phyloP scores from a whole-genome alignment of 768 basidiomycete genomes.

The Macrolepiota dolichaula region DNA sequence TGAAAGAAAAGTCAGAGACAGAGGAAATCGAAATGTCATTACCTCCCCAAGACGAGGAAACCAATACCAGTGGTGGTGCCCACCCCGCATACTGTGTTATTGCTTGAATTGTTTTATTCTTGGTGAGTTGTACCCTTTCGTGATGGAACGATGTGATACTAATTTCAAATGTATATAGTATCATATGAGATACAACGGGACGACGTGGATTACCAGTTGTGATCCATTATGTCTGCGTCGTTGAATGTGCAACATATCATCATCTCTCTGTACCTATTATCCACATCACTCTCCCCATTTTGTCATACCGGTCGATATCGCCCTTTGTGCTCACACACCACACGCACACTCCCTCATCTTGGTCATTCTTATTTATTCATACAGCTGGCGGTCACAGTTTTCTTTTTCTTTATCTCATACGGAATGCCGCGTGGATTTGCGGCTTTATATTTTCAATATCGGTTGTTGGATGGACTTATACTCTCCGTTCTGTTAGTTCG shows the following conservation, averaged over 20 bases:
- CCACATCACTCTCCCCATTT: neutral
- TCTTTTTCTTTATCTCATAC: neutral
- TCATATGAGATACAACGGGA: neutral
- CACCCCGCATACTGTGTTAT: conserved; percentile 1
- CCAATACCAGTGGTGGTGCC: neutral
- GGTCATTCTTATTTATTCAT: neutral
- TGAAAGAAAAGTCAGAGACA: neutral
- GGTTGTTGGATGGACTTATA: neutral
- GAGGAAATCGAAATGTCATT: neutral
- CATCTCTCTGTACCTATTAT: neutral
- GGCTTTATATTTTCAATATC: neutral
- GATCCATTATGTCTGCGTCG: neutral
- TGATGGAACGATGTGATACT: neutral
- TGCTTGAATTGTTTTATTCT: neutral
- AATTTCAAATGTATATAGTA: neutral
- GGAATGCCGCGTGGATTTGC: neutral
- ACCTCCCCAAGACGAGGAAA: conserved; percentile 1
- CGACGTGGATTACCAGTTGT: neutral
- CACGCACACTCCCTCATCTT: neutral
- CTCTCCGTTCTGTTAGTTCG: neutral
- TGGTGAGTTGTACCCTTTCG: neutral
- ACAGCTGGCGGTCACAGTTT: neutral
- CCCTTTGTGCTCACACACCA: neutral
- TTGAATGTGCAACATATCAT: neutral
- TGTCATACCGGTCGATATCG: neutral